These are phyloP conservation scores for Exophiala aquamarina DNA, from an alignment of 2,329 filamentous ascomycete genomes.

Conservation along the genomic window DNA sequence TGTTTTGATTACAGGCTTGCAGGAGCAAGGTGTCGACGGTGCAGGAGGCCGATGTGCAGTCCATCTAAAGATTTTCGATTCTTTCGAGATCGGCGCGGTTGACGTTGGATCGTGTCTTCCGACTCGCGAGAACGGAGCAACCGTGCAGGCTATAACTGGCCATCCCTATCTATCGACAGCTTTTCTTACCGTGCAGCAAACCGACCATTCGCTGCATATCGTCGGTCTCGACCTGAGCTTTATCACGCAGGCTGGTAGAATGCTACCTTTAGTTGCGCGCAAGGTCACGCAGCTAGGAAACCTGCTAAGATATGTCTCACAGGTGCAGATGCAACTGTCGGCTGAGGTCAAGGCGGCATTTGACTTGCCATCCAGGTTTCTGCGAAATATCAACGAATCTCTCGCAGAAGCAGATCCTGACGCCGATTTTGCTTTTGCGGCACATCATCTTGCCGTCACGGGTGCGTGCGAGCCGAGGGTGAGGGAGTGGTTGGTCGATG, in stretches of 20 bases:
- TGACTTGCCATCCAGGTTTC: conserved; percentile 75
- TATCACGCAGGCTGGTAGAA: conserved; percentile 68
- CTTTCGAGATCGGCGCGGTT: conserved; percentile 73
- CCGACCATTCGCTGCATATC: conserved; percentile 49
- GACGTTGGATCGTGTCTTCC: conserved; percentile 47
- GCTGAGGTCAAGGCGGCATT: conserved; percentile 81
- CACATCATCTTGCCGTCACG: conserved; percentile 82
- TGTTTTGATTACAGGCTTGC: conserved; percentile 74
- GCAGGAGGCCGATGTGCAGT: conserved; percentile 44
- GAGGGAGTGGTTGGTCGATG: conserved; percentile 85
- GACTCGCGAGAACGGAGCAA: conserved; percentile 41
- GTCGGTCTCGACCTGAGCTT: conserved; percentile 82
- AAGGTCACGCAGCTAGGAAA: conserved; percentile 88
- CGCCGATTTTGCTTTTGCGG: conserved; percentile 65
- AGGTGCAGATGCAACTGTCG: conserved; percentile 75
- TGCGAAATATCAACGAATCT: conserved; percentile 74
- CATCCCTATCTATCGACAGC: conserved; percentile 76
- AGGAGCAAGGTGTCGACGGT: conserved; percentile 61
- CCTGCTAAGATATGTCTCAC: conserved; percentile 77
- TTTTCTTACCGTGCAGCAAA: conserved; percentile 57
- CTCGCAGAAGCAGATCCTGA: conserved; percentile 59
- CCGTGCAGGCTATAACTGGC: conserved; percentile 63
- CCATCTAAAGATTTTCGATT: conserved; percentile 81
- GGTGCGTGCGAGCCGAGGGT: conserved; percentile 74
- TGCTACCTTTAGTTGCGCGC: conserved; percentile 78